Base-by-base conservation (phyloP, 2,329 filamentous ascomycete genomes). In the Endothia cerciana region DNA sequence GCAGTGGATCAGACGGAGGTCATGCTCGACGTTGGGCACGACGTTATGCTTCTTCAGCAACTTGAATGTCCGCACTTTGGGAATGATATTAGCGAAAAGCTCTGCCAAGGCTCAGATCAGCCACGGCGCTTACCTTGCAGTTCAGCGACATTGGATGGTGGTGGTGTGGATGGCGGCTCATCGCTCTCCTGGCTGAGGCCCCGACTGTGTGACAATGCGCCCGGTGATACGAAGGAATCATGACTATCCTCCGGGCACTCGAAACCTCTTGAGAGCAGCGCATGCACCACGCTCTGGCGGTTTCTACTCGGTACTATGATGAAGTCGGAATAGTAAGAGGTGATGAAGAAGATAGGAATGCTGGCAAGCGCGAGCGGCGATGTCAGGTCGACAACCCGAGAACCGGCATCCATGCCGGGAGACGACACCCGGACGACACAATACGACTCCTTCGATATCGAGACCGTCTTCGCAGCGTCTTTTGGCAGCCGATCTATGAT, bases 331-430 rank as follows among this genome's bases (percentile, higher is more conserved):
- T 97, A 98, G 79, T 98, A 99, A 40, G 93, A 97, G 3, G 94
- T 97, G 76, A 97, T 97, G 84, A 98, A 98, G 82, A 98, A 97
- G 74, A 99, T 97, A 62, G 94, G 92, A 62, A 98, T 95, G 72
- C 93, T 92, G 60, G 94, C 94, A 75, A 97, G 85, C 36, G 95
- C 94, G 40, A 98, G 83, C 5, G 94, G 95, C 62, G 90, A 94
- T 8, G 94, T 97, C 68, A 99, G 79, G 74, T 98, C 94, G 72
- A 97, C 87, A 7, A 99, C 94, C 64, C 94, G 87, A 72, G 94
- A 93, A 7, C 93, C 94, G 11, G 94, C 94, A 75, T 97, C 94
- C 72, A 97, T 89, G 8, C 94, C 93, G 71, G 94, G 91, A 69
- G 92, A 93, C 69, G 93, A 92, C 67, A 99, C 92, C 69, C 93